These are phyloP conservation scores for Tulasnella sp. DNA, from an alignment of 768 basidiomycete species.

Conservation along the genomic window DNA sequence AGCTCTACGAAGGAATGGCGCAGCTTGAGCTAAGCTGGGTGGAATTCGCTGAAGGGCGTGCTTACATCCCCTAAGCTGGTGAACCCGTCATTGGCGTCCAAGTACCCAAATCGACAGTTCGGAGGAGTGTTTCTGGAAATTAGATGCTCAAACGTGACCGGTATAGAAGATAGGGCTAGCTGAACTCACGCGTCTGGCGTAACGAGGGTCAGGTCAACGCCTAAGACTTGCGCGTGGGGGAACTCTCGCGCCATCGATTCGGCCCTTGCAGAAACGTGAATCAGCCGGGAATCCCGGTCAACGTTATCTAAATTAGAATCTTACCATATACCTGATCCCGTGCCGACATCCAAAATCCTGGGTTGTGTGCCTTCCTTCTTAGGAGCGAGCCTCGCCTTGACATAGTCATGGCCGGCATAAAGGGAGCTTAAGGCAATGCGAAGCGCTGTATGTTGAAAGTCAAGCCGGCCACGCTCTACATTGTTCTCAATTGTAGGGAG, in stretches of 20 bases:
- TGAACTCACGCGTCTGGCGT: background rate
- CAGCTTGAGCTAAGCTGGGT: background rate
- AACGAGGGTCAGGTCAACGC: background rate
- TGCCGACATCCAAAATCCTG: background rate
- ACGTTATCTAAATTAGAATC: background rate
- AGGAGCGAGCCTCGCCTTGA: background rate
- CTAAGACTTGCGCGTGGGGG: conserved; percentile 21
- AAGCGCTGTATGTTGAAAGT: conserved; percentile 13
- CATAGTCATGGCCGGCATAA: background rate
- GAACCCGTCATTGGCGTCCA: background rate
- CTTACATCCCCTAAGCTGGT: background rate
- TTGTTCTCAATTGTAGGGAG: background rate
- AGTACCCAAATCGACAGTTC: background rate
- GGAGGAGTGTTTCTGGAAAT: background rate
- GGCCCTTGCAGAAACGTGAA: background rate
- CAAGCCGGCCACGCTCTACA: background rate
- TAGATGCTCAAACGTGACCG: background rate
- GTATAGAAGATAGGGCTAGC: background rate
- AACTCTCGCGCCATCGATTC: conserved; percentile 23
- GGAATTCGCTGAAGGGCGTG: background rate
- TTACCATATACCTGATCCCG: conserved; percentile 14
- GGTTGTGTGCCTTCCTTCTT: background rate
- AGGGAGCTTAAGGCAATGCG: conserved; percentile 5
- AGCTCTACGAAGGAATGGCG: background rate
- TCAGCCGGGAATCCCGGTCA: no score